Conservation (phyloP, 1,284 basidiomycete genomes). For the Clitocybe nebularis region DNA sequence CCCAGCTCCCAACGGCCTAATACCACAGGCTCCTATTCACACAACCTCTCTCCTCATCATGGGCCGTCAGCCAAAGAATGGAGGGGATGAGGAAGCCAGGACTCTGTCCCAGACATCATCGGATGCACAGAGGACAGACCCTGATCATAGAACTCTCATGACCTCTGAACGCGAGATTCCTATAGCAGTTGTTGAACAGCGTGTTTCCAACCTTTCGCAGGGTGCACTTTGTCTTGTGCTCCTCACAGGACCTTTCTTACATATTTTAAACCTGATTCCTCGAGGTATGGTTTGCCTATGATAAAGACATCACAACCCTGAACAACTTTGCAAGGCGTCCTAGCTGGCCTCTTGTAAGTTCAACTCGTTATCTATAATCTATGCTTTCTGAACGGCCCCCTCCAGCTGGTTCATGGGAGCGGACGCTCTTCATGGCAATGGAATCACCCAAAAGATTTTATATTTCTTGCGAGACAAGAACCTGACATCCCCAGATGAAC, state of each 20-base stretch:
- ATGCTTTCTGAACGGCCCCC: constrained; percentile 11
- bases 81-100: constrained; percentile 35
- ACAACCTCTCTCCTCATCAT: constrained; percentile 83
- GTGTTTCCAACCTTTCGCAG: constrained; percentile 85
- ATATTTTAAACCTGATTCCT: constrained; percentile 74
- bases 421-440: constrained; percentile 79
- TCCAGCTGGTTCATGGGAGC: constrained; percentile 87
- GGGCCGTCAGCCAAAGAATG: constrained; percentile 43
- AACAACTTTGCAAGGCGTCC: constrained; percentile 52
- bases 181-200: constrained; percentile 82
- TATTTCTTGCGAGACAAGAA: constrained; percentile 78
- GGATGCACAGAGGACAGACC: constrained; percentile 7
- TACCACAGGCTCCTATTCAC: constrained; percentile 95
- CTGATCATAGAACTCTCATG: constrained; percentile 5
- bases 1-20: constrained; percentile 92
- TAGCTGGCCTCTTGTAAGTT: constrained; percentile 72
- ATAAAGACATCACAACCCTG: too few relatives aligned
- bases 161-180: constrained; percentile 49
- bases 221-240: constrained; percentile 78
- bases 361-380: background rate
- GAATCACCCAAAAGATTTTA: constrained; percentile 80
- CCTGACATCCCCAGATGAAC: constrained; percentile 62
- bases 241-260: constrained; percentile 79
- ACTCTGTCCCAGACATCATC: constrained; percentile 13
- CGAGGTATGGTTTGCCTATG: constrained; percentile 44